Evolutionary conservation across 1,139 yeast genomes (phyloP).

Genomic region (Petasospora fabianii): DNA sequence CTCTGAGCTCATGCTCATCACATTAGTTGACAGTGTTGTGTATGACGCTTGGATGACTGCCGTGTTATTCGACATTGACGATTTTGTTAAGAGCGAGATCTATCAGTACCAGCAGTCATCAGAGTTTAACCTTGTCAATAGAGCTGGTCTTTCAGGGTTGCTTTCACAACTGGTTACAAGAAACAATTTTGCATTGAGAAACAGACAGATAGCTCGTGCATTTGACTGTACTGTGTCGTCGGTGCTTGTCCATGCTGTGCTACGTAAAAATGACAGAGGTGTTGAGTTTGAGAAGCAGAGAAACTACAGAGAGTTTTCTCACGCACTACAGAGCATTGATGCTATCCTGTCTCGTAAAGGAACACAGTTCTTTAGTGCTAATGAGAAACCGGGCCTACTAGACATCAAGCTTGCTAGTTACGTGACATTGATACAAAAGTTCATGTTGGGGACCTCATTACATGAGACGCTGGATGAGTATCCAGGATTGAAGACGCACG

Average conservation of each 20-base stretch:
- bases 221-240: conserved; percentile 1
- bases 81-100: conserved; percentile 11
- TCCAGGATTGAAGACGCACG: conserved; percentile 6
- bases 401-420: conserved; percentile 25
- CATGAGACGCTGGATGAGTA: conserved; percentile 1
- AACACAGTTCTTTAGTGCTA: conserved; percentile 15
- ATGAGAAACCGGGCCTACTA: conserved; percentile 18
- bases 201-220: conserved; percentile 19
- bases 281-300: conserved; percentile 15
- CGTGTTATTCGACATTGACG: conserved; percentile 14
- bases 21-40: conserved; percentile 22
- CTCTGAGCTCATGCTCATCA: conserved; percentile 24
- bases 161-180: conserved; percentile 17
- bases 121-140: conserved; percentile 10
- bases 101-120: conserved; percentile 15
- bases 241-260: neutral
- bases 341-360: conserved; percentile 12
- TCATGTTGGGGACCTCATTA: conserved; percentile 7
- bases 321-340: conserved; percentile 18
- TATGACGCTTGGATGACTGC: conserved; percentile 25
- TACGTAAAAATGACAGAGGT: conserved; percentile 10
- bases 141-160: conserved; percentile 10
- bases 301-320: conserved; percentile 14
- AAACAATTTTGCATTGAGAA: conserved; percentile 25
- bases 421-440: conserved; percentile 13